A percentile compares a stretch with the other conserved stretches of the same genome.
Conservation (phyloP, 306 rosid genomes). For the Pueraria montana region DNA sequence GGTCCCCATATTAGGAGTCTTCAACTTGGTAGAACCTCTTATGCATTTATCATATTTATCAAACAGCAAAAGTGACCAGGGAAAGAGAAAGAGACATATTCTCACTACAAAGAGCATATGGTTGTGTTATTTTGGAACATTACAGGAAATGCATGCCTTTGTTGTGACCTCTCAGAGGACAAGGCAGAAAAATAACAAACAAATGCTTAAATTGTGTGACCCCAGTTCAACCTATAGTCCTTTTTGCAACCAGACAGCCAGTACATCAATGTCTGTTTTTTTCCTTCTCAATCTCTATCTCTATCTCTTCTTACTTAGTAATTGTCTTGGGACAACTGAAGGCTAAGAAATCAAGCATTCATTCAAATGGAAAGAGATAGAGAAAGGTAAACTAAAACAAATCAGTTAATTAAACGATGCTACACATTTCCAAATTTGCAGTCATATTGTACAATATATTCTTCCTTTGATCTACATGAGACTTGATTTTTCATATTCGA, state of each 20-base stretch:
- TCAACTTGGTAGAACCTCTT: neutral
- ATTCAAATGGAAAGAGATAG: neutral
- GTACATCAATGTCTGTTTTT: neutral
- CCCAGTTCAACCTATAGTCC: neutral
- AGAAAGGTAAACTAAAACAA: neutral
- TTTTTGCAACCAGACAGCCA: neutral
- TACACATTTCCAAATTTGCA: neutral
- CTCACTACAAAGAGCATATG: constrained; percentile 18
- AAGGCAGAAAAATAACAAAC: neutral
- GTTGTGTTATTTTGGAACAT: constrained; percentile 5
- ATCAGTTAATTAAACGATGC: neutral
- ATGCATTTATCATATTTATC: neutral
- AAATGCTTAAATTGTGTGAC: neutral
- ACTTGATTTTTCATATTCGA: neutral
- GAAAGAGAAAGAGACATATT: constrained; percentile 1
- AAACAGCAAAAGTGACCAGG: neutral
- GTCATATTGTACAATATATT: neutral
- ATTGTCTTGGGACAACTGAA: too few relatives aligned
- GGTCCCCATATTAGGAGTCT: neutral
- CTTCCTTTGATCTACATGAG: neutral
- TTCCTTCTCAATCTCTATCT: constrained; percentile 11
- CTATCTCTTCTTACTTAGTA: neutral
- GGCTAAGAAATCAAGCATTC: neutral
- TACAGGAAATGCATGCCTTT: neutral
- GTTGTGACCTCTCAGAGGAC: constrained; percentile 6